A percentile compares a stretch with the other conserved stretches of the same genome.
Evolutionary conservation across 192 early-diverging fungal species (phyloP).

Genomic region (Rhizophagus clarus): DNA sequence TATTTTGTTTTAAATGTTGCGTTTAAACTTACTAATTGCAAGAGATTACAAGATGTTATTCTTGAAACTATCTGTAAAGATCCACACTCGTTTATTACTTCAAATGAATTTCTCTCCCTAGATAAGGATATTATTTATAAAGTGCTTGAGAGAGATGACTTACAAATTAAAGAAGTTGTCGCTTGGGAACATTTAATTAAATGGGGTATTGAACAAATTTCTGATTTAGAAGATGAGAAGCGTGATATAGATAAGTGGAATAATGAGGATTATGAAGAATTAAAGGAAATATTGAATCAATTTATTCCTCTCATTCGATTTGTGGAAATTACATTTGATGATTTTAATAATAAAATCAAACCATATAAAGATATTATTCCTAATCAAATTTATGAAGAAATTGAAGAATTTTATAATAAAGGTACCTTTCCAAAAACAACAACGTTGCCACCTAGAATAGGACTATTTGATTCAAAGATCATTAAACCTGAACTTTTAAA

Average conservation of each 20-base stretch:
- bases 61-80: constrained; percentile 8
- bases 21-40: not conserved
- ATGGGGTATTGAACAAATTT: not conserved
- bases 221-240: not conserved
- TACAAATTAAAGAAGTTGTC: not conserved
- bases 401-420: too few species aligned
- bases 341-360: too few species aligned
- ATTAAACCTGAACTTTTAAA: too few species aligned
- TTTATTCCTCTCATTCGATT: not conserved
- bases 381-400: too few species aligned
- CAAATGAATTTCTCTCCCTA: not conserved
- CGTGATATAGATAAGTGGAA: not conserved
- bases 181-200: constrained; percentile 7
- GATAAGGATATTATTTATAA: not conserved
- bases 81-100: not conserved
- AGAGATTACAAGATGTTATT: not conserved
- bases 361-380: too few species aligned
- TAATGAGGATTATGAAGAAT: not conserved
- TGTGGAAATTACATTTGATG: not conserved
- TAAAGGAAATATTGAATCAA: not conserved
- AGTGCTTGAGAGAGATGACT: not conserved
- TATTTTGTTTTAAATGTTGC: not conserved
- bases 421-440: too few species aligned
- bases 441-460: too few species aligned
- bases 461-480: too few species aligned